Base-by-base conservation (phyloP, 495 filamentous ascomycete species). In the Aspergillus bertholletiae region DNA sequence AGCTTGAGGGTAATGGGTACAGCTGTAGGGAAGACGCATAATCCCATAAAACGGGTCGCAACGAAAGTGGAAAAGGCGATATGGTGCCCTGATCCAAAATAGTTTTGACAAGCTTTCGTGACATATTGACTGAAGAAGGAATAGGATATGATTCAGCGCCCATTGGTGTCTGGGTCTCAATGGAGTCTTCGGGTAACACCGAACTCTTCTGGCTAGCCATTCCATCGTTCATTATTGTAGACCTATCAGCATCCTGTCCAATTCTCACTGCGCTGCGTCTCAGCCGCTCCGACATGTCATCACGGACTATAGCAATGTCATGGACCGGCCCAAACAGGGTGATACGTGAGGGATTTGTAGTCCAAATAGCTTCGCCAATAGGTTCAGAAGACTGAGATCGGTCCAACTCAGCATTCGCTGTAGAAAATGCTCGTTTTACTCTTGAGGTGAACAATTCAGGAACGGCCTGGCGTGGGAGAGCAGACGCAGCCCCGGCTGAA, bases 71-170 rank as follows among this genome's bases (percentile, higher is more conserved):
- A 71, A 97, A 98, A 0, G 94, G 94, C 0, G 88, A 85, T 6
- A 98, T 74, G 34, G 88, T 86, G 5, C 89, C 90, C 68, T 98
- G 94, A 61, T 96, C 92, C n/a, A 98, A 77, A 26, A 98, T 65
- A 0, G 95, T 96, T 65, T 95, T 96, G 59, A 92, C 89, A 0
- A 97, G 77, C 62, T 89, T 90, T 46, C 91, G 83, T n/a, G 91
- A 88, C 49, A 80, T 76, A 28, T 70, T 55, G 15, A 80, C 63
- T 41, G 87, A 80, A 45, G 80, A 65, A 20, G 81, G 73, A 8
- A 79, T 37, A 2, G 52, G 51, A 46, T 67, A 57, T 17, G 61
- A 39, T 40, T 59, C 56, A 44, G 47, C 18, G 39, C 47, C 61
- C 35, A 52, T 58, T 46, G 62, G 49, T 17, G 62, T 54, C 32